A percentile compares a stretch with the other conserved stretches of the same genome.
Conservation (phyloP, 108 stramenopile species). For the Skeletonema potamos region DNA sequence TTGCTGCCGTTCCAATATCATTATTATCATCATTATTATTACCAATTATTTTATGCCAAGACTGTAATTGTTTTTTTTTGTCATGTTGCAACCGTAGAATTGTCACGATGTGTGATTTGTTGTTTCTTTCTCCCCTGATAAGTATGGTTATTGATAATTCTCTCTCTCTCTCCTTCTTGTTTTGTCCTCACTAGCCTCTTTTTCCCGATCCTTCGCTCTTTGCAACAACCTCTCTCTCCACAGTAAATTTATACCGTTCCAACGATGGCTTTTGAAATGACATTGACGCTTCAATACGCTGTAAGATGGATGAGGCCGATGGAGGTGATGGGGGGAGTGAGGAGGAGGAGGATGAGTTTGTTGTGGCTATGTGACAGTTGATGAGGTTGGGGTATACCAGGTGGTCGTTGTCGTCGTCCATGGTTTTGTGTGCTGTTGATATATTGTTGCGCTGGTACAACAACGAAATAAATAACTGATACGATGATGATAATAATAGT, state of each 20-base stretch:
- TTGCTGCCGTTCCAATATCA: too few species aligned
- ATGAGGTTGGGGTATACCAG: slow-evolving; percentile 6
- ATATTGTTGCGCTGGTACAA: too few species aligned
- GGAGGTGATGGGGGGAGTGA: slow-evolving; percentile 3
- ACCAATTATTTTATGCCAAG: too few species aligned
- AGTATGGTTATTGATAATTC: too few species aligned
- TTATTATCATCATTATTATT: too few species aligned
- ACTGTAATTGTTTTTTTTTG: too few species aligned
- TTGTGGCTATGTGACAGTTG: neutral
- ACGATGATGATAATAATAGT: neutral
- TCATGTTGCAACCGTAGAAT: too few species aligned
- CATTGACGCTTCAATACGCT: neutral
- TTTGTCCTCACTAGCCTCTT: too few species aligned
- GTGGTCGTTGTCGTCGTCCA: neutral
- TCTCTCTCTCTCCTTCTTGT: neutral
- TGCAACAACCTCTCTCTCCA: slow-evolving; percentile 7
- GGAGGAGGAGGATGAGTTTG: neutral
- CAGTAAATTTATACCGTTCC: neutral
- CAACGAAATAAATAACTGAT: neutral
- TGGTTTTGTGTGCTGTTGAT: neutral
- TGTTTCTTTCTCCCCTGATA: too few species aligned
- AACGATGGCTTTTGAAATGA: neutral
- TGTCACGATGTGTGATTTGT: too few species aligned
- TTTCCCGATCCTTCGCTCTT: neutral
- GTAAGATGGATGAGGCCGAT: neutral